Evolutionary conservation across 2,329 filamentous ascomycete genomes (phyloP).

Genomic region (Aspergillus pseudotamarii): DNA sequence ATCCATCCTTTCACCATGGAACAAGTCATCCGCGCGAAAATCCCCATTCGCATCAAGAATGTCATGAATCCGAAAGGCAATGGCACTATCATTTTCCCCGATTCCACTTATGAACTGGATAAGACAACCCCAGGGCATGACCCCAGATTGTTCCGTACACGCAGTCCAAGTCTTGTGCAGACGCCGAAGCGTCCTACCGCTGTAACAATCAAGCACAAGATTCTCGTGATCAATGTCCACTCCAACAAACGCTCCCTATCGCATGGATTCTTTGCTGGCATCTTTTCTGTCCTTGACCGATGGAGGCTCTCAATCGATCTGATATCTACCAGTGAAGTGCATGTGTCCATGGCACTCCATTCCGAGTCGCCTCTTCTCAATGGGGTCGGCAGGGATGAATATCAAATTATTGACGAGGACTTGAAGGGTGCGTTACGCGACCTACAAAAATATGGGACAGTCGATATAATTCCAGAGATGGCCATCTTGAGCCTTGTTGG

Average conservation of each 20-base stretch:
- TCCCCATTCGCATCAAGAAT: constrained; percentile 71
- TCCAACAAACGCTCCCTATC: constrained; percentile 96
- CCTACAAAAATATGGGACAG: constrained; percentile 78
- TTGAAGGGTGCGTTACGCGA: constrained; percentile 68
- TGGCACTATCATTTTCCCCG: constrained; percentile 73
- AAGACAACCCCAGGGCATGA: constrained; percentile 58
- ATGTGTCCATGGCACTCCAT: constrained; percentile 96
- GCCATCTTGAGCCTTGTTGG: constrained; percentile 94
- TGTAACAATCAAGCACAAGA: constrained; percentile 96
- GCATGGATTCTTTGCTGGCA: constrained; percentile 91
- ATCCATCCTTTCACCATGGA: constrained; percentile 99
- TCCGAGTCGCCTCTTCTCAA: constrained; percentile 64
- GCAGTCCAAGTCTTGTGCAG: constrained; percentile 51
- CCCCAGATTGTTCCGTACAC: constrained; percentile 54
- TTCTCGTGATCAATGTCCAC: constrained; percentile 96
- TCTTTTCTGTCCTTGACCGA: constrained; percentile 87
- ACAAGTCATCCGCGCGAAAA: constrained; percentile 70
- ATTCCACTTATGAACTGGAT: constrained; percentile 59
- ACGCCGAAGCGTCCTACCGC: constrained; percentile 78
- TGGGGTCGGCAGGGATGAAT: constrained; percentile 50
- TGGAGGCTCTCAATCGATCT: constrained; percentile 90
- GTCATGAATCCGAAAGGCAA: constrained; percentile 67
- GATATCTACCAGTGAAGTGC: constrained; percentile 94
- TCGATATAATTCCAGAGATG: constrained; percentile 89
- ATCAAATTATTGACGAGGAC: constrained; percentile 63